Base-by-base conservation (phyloP, 2,329 filamentous ascomycete genomes). In the Scopulariopsis brevicaulis region DNA sequence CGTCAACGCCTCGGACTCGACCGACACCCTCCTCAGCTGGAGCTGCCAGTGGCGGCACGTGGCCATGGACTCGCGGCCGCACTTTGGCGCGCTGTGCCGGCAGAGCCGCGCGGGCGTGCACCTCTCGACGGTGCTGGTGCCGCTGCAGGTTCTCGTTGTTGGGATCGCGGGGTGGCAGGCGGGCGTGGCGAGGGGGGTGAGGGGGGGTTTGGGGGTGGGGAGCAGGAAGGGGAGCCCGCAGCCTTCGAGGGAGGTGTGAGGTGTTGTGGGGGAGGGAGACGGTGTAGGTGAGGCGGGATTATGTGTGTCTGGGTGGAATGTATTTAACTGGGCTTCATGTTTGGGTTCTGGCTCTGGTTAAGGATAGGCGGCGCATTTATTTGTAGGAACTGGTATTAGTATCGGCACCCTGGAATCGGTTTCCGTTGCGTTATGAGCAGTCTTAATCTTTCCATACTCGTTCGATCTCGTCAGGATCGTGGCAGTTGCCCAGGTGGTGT, bases 11-110 rank as follows among this genome's bases (percentile, higher is more conserved):
- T 84, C 82, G 3, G 69, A 68, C 15, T 73, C 71, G 10, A 70
- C 71, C 59, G 80, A 60, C n/a, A 82, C 80, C 7, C 68, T 85
- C 12, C 73, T 84, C 65, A 83, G 79, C 68, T 86, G 83, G 83
- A 79, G 76, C 48, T 86, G 83, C 67, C 80, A 80, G 61, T 86
- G 83, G 82, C 68, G 70, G 10, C 64, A 71, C 24, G 70, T 84
- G n/a, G 67, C 69, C 60, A 83, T 85, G 79, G 63, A 64, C 18
- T 65, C 70, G 40, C 69, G 75, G 61, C 82, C 83, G 34, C 72
- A 81, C 64, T 86, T 83, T 64, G 75, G 73, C 18, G 76, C 75
- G 0, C 68, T 86, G 55, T 86, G 83, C 69, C 73, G 69, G 60
- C 76, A 85, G 69, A 82, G 75, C 68, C 74, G 75, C 64, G 77